phyloP scores from a whole-genome alignment of 129 eudicot genomes.

The Sambucus nigra region DNA sequence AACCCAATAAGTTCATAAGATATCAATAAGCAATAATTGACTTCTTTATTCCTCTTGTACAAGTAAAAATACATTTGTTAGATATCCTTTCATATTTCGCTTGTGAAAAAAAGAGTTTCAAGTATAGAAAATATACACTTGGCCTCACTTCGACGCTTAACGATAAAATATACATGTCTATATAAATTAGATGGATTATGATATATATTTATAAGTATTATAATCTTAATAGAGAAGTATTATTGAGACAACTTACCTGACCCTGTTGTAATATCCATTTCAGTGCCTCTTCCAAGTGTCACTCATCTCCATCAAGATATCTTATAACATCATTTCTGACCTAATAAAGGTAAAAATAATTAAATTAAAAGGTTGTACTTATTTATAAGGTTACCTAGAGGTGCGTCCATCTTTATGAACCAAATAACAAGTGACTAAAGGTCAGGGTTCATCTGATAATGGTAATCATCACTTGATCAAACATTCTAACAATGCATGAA shows the following conservation, averaged over 20 bases:
- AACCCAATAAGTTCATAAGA: no score
- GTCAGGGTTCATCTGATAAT: neutral
- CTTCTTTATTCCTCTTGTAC: no score
- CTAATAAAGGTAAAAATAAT: conserved; percentile 32
- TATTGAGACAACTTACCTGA: conserved; percentile 33
- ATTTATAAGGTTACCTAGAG: no score
- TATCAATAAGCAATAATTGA: no score
- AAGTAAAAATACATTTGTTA: no score
- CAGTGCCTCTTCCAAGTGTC: conserved; percentile 92
- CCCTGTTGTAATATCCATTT: conserved; percentile 94
- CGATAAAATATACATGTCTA: no score
- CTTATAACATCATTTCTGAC: conserved; percentile 87
- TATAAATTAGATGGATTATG: neutral
- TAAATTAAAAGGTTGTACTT: no score
- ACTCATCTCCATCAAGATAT: conserved; percentile 96
- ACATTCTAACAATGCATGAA: no score
- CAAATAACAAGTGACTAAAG: neutral
- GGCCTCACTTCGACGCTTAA: no score
- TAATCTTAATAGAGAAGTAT: neutral
- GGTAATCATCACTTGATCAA: neutral
- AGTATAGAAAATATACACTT: no score
- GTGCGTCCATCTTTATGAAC: neutral
- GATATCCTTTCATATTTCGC: no score
- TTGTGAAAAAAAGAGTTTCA: no score
- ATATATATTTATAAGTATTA: neutral